A percentile compares a stretch with the other conserved stretches of the same genome.
phyloP scores from a whole-genome alignment of 352 stramenopile species.

The Elongisporangium prolatum region DNA sequence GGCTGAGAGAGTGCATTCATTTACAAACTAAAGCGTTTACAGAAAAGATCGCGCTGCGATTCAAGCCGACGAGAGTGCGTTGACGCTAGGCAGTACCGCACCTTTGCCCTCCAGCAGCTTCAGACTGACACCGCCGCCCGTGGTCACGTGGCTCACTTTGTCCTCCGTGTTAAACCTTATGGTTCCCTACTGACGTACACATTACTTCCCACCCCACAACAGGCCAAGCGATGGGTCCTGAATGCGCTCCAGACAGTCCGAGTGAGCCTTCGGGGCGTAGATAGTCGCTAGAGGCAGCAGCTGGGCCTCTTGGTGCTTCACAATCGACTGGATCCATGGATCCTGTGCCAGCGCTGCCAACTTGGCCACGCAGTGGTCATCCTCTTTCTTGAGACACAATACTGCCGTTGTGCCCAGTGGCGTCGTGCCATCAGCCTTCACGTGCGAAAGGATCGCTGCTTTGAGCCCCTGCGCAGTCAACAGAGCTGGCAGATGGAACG shows the following conservation, averaged over 20 bases:
- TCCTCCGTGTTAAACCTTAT: conserved; percentile 87
- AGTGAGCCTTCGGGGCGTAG: background rate
- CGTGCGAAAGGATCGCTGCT: background rate
- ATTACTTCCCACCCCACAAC: background rate
- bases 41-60: conserved; percentile 7
- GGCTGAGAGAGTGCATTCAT: conserved; percentile 9
- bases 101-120: conserved; percentile 98
- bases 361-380: background rate
- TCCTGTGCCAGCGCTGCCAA: background rate
- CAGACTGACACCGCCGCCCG: conserved; percentile 93
- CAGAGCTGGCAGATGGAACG: background rate
- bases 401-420: background rate
- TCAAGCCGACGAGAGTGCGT: conserved; percentile 87
- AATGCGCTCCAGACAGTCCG: background rate
- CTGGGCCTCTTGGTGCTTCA: background rate
- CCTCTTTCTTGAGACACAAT: background rate
- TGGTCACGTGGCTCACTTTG: conserved; percentile 89
- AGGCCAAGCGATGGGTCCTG: background rate
- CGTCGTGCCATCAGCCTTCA: background rate
- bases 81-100: conserved; percentile 96
- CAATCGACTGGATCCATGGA: background rate
- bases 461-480: background rate
- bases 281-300: background rate
- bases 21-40: conserved; percentile 13
- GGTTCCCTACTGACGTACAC: too few species aligned